phyloP scores from a whole-genome alignment of 495 filamentous ascomycete genomes.

The Tuber umbilicatum region DNA sequence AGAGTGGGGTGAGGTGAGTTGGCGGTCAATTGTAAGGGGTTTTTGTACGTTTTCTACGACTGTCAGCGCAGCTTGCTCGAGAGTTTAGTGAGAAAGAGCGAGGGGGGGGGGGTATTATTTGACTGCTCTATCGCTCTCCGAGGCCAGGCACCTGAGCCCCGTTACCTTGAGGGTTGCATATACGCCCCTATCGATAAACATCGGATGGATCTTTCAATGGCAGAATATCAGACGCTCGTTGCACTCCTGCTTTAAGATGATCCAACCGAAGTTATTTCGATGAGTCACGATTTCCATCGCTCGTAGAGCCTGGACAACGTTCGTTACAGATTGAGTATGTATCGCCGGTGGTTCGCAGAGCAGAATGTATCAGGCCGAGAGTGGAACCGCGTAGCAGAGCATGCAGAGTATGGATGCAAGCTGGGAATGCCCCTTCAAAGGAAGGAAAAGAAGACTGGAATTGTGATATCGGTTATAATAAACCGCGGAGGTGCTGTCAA shows the following conservation, averaged over 20 bases:
- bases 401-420: slow-evolving; percentile 59
- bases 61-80: slow-evolving; percentile 8
- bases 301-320: slow-evolving; percentile 65
- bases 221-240: slow-evolving; percentile 65
- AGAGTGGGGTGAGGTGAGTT: slow-evolving; percentile 67
- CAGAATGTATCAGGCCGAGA: slow-evolving; percentile 46
- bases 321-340: slow-evolving; percentile 71
- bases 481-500: slow-evolving; percentile 56
- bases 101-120: background rate
- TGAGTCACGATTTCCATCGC: slow-evolving; percentile 80
- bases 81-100: background rate
- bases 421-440: slow-evolving; percentile 82
- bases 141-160: slow-evolving; percentile 71
- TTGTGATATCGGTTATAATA: slow-evolving; percentile 59
- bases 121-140: slow-evolving; percentile 49
- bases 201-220: slow-evolving; percentile 70
- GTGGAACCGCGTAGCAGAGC: slow-evolving; percentile 64
- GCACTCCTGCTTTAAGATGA: slow-evolving; percentile 67
- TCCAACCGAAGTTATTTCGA: slow-evolving; percentile 98
- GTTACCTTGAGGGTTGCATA: slow-evolving; percentile 78
- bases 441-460: slow-evolving; percentile 73
- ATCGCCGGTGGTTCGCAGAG: slow-evolving; percentile 90
- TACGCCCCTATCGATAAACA: slow-evolving; percentile 60
- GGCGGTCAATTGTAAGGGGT: slow-evolving; percentile 84
- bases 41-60: slow-evolving; percentile 51